Evolutionary conservation across 208 protist species (phyloP), one percentile per base, ranked within the genome.

Genomic region (Eutreptiella sp.): DNA sequence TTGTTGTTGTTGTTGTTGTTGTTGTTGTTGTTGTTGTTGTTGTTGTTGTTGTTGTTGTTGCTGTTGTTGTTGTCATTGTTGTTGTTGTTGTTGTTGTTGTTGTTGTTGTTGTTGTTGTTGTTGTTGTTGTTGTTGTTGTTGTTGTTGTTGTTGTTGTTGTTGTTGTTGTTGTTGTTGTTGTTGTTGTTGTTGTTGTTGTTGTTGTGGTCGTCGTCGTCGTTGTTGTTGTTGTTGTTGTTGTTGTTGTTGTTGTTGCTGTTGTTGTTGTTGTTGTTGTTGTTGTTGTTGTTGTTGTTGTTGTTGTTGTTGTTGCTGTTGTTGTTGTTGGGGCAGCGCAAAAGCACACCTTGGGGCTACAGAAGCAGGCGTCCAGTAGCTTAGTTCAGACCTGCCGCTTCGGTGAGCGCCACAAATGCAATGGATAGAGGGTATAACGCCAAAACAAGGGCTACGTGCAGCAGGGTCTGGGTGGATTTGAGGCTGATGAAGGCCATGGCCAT

Each of bases 361-460:
- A n/a, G n/a, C n/a, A n/a, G n/a, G n/a, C n/a, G n/a, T n/a, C n/a
- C n/a, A n/a, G n/a, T n/a, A n/a, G n/a, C n/a, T 48, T 21, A 58
- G 64, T 55, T 5, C 16, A 58, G 21, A 7, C 63, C 68, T 26
- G 31, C 29, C 16, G 14, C 59, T 41, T 75, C 68, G 21, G 73
- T 36, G 4, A 41, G 11, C 5, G 4, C 9, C 14, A 73, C 68
- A 3, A 73, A 5, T 28, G n/a, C 38, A n/a, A 73, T 4, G 38
- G 68, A 67, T 19, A 65, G 28, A 4, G 66, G 66, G 33, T 54
- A 63, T 9, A 72, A 28, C 4, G 36, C 14, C 28, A 47, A 4
- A 14, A 64, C 7, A 3, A 67, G 2, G 3, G 9, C 43, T 5
- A 61, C 27, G 27, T 27, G 11, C 21, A 55, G 46, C 27, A 63